Evolutionary conservation across 805 yeast genomes (phyloP), one percentile per base, ranked within the genome.

Genomic region (Candida pseudoglaebosa): DNA sequence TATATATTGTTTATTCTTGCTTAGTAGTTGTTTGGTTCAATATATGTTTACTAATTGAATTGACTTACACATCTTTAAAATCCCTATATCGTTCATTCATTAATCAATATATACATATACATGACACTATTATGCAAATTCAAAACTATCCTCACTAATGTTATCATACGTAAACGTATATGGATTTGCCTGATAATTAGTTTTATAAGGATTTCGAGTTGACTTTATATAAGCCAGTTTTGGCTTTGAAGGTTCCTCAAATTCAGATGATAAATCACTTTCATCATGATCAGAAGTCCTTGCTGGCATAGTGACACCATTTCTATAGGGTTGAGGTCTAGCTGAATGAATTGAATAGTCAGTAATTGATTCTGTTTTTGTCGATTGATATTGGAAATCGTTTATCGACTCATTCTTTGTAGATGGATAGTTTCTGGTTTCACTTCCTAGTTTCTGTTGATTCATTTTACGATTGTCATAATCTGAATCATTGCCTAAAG

Each of bases 321-420:
- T 33, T 22, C 28, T 14, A 15, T 33, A 33, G n/a, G 36, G 20
- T 14, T 33, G 28, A 6, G 36, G 36, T 12, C 12, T 33, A 4
- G 36, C 36, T 19, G 36, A 33, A 14, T 10, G 36, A 12, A 33
- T 33, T n/a, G 36, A 33, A 16, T 13, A 33, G 28, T 33, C 36
- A 13, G 36, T 20, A 10, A 33, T 14, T 4, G 36, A 33, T n/a
- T 24, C 24, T 13, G 13, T 14, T 10, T 14, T 5, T 7, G 32
- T 29, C 6, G 32, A 29, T 26, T 12, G 15, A 8, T n/a, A 12
- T 26, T 26, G 10, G 13, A 7, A 26, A n/a, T n/a, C n/a, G n/a
- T n/a, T n/a, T n/a, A n/a, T n/a, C n/a, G n/a, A n/a, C n/a, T n/a
- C n/a, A n/a, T n/a, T n/a, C n/a, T n/a, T 10, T 26, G 15, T 12